A percentile compares a stretch with the other conserved stretches of the same genome.
phyloP scores from a whole-genome alignment of 2,329 filamentous ascomycete genomes.

The Microdochium bolleyi region DNA sequence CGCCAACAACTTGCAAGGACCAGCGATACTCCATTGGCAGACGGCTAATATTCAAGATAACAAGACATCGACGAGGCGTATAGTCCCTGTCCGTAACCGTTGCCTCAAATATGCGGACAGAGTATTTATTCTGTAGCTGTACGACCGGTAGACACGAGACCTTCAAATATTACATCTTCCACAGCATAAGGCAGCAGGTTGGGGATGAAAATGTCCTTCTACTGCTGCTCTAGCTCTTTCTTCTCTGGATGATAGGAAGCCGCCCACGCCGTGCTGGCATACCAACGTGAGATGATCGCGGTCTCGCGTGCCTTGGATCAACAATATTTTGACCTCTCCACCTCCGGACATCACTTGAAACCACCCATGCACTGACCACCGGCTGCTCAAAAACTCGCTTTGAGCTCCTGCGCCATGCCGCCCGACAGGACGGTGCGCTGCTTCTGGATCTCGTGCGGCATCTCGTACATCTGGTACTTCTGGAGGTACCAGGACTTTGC shows the following conservation, averaged over 20 bases:
- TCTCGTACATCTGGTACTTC: conserved; percentile 2
- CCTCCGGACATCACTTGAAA: background rate
- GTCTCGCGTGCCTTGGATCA: background rate
- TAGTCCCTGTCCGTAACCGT: background rate
- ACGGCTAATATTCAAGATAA: background rate
- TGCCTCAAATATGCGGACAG: background rate
- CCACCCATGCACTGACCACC: background rate
- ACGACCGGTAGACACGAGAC: background rate
- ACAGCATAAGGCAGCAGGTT: background rate
- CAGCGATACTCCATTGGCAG: background rate
- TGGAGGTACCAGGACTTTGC: background rate
- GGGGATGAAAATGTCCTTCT: background rate
- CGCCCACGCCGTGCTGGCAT: background rate
- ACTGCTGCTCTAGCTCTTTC: background rate
- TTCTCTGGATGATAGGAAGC: background rate
- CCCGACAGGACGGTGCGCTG: background rate
- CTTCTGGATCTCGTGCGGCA: background rate
- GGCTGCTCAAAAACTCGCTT: background rate
- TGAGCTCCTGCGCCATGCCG: background rate
- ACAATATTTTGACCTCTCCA: background rate
- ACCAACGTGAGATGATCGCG: background rate
- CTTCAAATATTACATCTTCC: background rate
- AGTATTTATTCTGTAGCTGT: background rate
- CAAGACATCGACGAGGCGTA: background rate
- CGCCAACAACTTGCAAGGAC: background rate